Conservation (phyloP, 306 rosid species). For the Pterocarpus santalinus region DNA sequence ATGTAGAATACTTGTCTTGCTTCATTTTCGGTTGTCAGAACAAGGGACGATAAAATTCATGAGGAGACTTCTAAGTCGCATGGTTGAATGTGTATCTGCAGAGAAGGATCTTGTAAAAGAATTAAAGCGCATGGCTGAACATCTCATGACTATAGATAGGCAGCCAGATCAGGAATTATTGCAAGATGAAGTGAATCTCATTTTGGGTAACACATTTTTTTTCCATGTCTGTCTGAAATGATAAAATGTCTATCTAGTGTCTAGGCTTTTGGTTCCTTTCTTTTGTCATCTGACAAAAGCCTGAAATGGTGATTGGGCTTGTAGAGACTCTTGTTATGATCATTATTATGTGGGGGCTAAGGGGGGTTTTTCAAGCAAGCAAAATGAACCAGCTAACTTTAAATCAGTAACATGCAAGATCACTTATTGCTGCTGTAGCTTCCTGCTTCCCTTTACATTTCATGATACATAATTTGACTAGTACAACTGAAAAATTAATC, state of each 20-base stretch:
- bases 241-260: not conserved
- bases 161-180: constrained; percentile 66
- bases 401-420: not conserved
- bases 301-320: constrained; percentile 1
- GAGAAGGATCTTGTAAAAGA: constrained; percentile 62
- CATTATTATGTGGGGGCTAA: not conserved
- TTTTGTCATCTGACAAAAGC: not conserved
- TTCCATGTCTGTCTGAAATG: constrained; percentile 17
- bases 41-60: constrained; percentile 74
- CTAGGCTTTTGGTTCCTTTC: too few relatives aligned
- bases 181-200: constrained; percentile 59
- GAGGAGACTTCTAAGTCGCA: constrained; percentile 65
- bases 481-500: constrained; percentile 1
- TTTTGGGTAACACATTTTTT: constrained; percentile 49
- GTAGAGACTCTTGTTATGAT: not conserved
- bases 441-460: not conserved
- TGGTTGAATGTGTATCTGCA: constrained; percentile 52
- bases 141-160: constrained; percentile 60
- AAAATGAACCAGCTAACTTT: too few relatives aligned
- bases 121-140: constrained; percentile 68
- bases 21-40: constrained; percentile 79
- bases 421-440: not conserved
- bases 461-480: not conserved
- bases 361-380: not conserved
- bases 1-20: constrained; percentile 71